Evolutionary conservation across 164 flowering plant species (phyloP).

Genomic region (Nymphaea colorata): DNA sequence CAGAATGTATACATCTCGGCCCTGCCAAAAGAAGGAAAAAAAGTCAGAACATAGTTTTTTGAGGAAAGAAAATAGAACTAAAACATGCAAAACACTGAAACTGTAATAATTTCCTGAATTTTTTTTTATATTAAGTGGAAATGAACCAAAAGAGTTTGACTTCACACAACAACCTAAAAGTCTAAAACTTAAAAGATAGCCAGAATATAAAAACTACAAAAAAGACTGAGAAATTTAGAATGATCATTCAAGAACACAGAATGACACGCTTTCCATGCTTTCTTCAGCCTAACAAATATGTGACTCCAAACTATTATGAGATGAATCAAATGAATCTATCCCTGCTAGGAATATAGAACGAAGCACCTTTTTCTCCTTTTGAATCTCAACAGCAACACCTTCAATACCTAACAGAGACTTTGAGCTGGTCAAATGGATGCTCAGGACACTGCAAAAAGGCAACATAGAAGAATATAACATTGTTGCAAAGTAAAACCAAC

Average conservation of each 20-base stretch:
- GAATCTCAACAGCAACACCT: conserved; percentile 87
- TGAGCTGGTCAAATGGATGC: conserved; percentile 94
- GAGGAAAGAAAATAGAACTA: background rate
- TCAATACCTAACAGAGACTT: conserved; percentile 83
- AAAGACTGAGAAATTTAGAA: too few species aligned
- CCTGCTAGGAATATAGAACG: background rate
- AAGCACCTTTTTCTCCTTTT: conserved; percentile 85
- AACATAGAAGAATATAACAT: too few species aligned
- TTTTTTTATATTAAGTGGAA: too few species aligned
- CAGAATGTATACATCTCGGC: conserved; percentile 94
- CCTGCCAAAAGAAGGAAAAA: conserved; percentile 42
- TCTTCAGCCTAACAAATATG: background rate
- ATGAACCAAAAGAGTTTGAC: too few species aligned
- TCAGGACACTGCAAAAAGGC: conserved; percentile 55
- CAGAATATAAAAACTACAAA: too few species aligned
- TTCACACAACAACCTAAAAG: too few species aligned
- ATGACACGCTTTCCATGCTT: background rate
- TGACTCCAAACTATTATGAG: too few species aligned
- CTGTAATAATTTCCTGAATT: background rate
- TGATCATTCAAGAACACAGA: too few species aligned
- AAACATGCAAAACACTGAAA: background rate
- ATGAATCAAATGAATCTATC: background rate
- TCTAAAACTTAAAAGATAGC: too few species aligned
- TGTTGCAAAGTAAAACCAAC: too few species aligned
- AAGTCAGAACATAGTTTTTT: background rate